A percentile compares a stretch with the other conserved stretches of the same genome.
Conservation (phyloP, 768 basidiomycete genomes). For the Austroboletus festivus region DNA sequence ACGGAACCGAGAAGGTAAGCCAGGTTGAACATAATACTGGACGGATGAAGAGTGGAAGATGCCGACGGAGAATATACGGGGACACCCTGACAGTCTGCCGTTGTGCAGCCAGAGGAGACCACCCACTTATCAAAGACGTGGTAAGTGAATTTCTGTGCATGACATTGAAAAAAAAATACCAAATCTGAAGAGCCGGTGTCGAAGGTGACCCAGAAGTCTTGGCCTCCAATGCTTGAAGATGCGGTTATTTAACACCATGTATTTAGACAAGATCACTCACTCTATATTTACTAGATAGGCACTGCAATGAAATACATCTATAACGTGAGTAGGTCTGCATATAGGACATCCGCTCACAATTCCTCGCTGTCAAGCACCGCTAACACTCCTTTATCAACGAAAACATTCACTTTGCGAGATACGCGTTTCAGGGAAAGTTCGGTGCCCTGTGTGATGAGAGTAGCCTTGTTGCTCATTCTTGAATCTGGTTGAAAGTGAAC, state of each 20-base stretch:
- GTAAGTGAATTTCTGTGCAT: constrained; percentile 2
- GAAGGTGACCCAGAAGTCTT: constrained; percentile 43
- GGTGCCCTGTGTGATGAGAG: constrained; percentile 21
- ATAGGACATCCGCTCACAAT: constrained; percentile 28
- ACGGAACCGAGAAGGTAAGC: constrained; percentile 54
- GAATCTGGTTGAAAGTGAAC: not conserved
- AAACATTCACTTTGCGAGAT: constrained; percentile 13
- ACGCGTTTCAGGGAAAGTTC: constrained; percentile 24
- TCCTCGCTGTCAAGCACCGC: constrained; percentile 32
- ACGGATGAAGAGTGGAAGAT: constrained; percentile 31
- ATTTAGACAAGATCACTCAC: constrained; percentile 20
- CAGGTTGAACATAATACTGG: constrained; percentile 40
- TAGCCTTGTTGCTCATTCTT: constrained; percentile 9
- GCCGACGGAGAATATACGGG: constrained; percentile 36
- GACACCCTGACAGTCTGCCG: constrained; percentile 44
- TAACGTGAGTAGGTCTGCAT: not conserved
- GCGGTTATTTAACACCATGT: not conserved
- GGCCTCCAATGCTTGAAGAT: constrained; percentile 38
- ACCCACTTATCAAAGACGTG: constrained; percentile 43
- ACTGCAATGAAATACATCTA: constrained; percentile 19
- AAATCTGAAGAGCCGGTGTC: constrained; percentile 61
- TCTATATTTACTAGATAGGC: constrained; percentile 40
- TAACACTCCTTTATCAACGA: constrained; percentile 20
- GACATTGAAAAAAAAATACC: constrained; percentile 27
- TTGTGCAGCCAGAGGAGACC: constrained; percentile 43